Conservation (phyloP, 83 land plant genomes). For the Thuja plicata region DNA sequence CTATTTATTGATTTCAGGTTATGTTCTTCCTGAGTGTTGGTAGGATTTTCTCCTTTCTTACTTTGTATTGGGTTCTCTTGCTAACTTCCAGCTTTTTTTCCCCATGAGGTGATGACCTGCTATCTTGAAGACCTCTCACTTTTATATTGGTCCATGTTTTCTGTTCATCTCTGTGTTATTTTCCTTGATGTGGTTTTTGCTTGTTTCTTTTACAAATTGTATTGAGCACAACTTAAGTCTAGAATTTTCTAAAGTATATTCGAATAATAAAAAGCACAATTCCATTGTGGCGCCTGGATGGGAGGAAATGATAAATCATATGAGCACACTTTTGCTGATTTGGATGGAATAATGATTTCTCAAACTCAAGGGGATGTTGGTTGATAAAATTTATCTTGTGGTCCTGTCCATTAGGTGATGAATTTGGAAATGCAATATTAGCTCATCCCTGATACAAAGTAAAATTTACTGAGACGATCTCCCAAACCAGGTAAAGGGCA, state of each 20-base stretch:
- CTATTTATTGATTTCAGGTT: not conserved
- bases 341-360: not conserved
- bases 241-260: not conserved
- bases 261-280: not conserved
- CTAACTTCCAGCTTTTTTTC: not conserved
- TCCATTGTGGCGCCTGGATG: not conserved
- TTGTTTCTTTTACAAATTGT: not conserved
- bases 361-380: not conserved
- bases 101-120: not conserved
- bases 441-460: not conserved
- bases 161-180: not conserved
- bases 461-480: not conserved
- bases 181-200: not conserved
- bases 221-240: not conserved
- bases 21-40: not conserved
- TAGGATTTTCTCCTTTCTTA: not conserved
- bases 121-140: not conserved
- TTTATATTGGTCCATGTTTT: not conserved
- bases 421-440: not conserved
- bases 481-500: not conserved
- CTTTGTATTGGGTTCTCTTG: not conserved
- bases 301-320: not conserved
- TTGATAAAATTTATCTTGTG: not conserved
- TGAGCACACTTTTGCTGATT: not conserved
- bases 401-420: not conserved